phyloP scores from a whole-genome alignment of 2,329 filamentous ascomycete genomes.

The Fusarium sp. region DNA sequence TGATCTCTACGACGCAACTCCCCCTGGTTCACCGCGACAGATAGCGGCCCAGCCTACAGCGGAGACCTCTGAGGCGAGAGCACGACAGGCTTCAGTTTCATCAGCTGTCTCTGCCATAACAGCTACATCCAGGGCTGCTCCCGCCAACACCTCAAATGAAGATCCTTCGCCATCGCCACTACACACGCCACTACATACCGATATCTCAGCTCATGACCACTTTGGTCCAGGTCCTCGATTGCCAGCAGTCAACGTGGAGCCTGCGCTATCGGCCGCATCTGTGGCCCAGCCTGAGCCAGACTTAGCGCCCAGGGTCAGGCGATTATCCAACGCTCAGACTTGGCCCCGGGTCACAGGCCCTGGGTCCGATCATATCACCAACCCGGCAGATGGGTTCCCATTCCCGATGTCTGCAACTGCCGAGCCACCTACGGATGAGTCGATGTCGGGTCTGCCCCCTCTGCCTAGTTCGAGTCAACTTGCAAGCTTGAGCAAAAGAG shows the following conservation, averaged over 20 bases:
- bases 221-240: slow-evolving; percentile 29
- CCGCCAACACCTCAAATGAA: slow-evolving; percentile 12
- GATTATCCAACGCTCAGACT: slow-evolving; percentile 55
- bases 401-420: slow-evolving; percentile 55
- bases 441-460: slow-evolving; percentile 54
- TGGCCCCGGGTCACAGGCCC: slow-evolving; percentile 58
- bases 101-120: slow-evolving; percentile 25
- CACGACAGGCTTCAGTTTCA: slow-evolving; percentile 32
- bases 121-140: slow-evolving; percentile 27
- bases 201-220: slow-evolving; percentile 13
- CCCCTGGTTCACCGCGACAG: slow-evolving; percentile 56
- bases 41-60: slow-evolving; percentile 9
- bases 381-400: slow-evolving; percentile 51
- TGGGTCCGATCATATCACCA: slow-evolving; percentile 40
- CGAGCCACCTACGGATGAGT: slow-evolving; percentile 46
- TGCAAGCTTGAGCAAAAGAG: slow-evolving; percentile 53
- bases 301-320: slow-evolving; percentile 42
- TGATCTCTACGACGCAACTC: slow-evolving; percentile 62
- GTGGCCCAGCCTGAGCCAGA: slow-evolving; percentile 21
- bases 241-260: slow-evolving; percentile 49
- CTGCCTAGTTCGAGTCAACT: slow-evolving; percentile 56
- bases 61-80: slow-evolving; percentile 7
- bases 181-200: slow-evolving; percentile 13
- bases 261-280: slow-evolving; percentile 42
- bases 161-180: slow-evolving; percentile 15